These are phyloP conservation scores for Candida vaughaniae DNA, from an alignment of 805 yeast genomes.

Conservation along the genomic window DNA sequence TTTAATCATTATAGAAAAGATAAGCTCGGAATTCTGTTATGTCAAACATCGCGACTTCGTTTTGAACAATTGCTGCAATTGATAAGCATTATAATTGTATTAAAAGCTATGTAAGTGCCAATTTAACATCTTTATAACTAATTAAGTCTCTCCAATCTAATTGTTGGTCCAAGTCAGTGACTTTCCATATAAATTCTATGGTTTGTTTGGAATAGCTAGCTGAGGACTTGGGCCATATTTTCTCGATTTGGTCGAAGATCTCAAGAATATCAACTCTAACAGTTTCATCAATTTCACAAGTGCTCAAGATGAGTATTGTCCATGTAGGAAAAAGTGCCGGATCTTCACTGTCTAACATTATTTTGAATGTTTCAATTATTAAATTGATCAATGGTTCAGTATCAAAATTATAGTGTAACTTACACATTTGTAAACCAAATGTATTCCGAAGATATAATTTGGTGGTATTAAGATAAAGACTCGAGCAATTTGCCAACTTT, in stretches of 20 bases:
- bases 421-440: background rate
- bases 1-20: background rate
- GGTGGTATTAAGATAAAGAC: constrained; percentile 17
- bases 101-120: too few species aligned
- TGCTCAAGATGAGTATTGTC: constrained; percentile 24
- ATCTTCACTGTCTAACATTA: background rate
- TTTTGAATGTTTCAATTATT: background rate
- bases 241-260: constrained; percentile 17
- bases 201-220: constrained; percentile 19
- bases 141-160: constrained; percentile 28
- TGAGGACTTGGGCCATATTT: constrained; percentile 26
- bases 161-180: constrained; percentile 16
- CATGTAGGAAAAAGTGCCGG: constrained; percentile 25
- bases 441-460: constrained; percentile 12
- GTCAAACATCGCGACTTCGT: too few species aligned
- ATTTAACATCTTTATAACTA: constrained; percentile 16
- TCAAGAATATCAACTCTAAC: constrained; percentile 16
- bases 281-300: constrained; percentile 17
- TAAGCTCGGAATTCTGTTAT: background rate
- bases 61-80: too few species aligned
- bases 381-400: background rate
- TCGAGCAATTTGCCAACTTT: constrained; percentile 16
- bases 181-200: constrained; percentile 26
- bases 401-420: background rate
- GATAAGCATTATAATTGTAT: too few species aligned